Evolutionary conservation across 2,329 filamentous ascomycete genomes (phyloP).

Genomic region (Exserohilum rostratum): DNA sequence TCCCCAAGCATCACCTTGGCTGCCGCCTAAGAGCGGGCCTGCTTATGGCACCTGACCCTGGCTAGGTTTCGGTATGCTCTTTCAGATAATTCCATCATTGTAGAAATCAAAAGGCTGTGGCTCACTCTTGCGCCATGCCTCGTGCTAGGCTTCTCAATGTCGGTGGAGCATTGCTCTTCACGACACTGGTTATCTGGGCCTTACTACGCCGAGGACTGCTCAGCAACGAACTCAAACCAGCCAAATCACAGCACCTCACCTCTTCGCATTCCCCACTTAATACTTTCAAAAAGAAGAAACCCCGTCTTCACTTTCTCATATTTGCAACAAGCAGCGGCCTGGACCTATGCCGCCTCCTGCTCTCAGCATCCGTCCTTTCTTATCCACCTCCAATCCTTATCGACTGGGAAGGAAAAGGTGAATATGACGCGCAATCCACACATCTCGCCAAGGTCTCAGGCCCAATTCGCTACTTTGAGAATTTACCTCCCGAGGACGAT

Average conservation of each 20-base stretch:
- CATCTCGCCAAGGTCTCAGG: conserved; percentile 6
- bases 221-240: not conserved
- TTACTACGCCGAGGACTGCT: not conserved
- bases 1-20: not conserved
- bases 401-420: conserved; percentile 4
- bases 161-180: not conserved
- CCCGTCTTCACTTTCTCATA: conserved; percentile 3
- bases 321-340: conserved; percentile 4
- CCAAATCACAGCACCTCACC: not conserved
- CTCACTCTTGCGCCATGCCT: conserved; percentile 6
- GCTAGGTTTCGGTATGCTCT: not conserved
- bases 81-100: not conserved
- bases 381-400: conserved; percentile 4
- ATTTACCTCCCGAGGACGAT: not conserved
- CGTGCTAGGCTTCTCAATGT: not conserved
- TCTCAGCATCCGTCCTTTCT: conserved; percentile 1
- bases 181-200: conserved; percentile 3
- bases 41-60: not conserved
- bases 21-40: not conserved
- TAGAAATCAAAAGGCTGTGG: not conserved
- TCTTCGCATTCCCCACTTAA: not conserved
- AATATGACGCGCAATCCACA: conserved; percentile 1
- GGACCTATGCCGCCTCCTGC: conserved; percentile 3
- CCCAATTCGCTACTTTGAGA: conserved; percentile 3
- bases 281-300: not conserved